A percentile compares a stretch with the other conserved stretches of the same genome.
These are phyloP conservation scores for Magnolia officinalis DNA, from an alignment of 164 flowering plant species.

Conservation along the genomic window DNA sequence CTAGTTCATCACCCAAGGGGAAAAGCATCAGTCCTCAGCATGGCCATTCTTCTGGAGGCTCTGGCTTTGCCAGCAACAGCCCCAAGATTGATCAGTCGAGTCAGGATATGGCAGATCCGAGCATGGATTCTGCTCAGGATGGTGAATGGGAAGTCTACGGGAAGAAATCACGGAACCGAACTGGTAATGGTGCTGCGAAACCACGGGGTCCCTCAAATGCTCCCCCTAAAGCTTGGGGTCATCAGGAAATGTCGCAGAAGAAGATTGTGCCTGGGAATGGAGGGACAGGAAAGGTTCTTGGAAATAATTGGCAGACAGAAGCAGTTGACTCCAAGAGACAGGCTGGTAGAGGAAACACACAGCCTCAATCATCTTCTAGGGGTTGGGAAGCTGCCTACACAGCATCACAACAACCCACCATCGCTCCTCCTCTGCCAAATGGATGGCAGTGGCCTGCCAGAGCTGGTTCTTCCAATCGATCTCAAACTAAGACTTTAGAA, in stretches of 20 bases:
- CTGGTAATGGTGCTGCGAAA: slow-evolving; percentile 38
- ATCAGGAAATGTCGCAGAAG: slow-evolving; percentile 32
- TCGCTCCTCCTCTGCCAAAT: slow-evolving; percentile 55
- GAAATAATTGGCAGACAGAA: slow-evolving; percentile 27
- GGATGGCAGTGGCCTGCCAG: slow-evolving; percentile 67
- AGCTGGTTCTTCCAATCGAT: slow-evolving; percentile 22
- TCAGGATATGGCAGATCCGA: slow-evolving; percentile 26
- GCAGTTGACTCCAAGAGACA: slow-evolving; percentile 29
- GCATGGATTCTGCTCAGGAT: slow-evolving; percentile 37
- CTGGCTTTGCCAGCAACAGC: slow-evolving; percentile 1
- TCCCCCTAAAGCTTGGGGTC: slow-evolving; percentile 42
- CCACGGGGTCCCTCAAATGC: slow-evolving; percentile 35
- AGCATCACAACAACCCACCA: slow-evolving; percentile 22
- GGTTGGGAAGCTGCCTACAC: slow-evolving; percentile 16
- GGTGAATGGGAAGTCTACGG: slow-evolving; percentile 58
- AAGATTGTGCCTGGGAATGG: slow-evolving; percentile 22
- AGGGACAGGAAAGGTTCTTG: slow-evolving; percentile 33
- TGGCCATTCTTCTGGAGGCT: slow-evolving; percentile 17
- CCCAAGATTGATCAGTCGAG: slow-evolving; percentile 29
- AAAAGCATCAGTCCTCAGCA: slow-evolving; percentile 9
- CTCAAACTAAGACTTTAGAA: slow-evolving; percentile 15
- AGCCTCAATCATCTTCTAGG: slow-evolving; percentile 29
- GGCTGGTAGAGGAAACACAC: slow-evolving; percentile 43
- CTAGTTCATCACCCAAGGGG: slow-evolving; percentile 15
- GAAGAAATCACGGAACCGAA: slow-evolving; percentile 53